Evolutionary conservation across 495 filamentous ascomycete species (phyloP).

Genomic region (Daldinia concentrica): DNA sequence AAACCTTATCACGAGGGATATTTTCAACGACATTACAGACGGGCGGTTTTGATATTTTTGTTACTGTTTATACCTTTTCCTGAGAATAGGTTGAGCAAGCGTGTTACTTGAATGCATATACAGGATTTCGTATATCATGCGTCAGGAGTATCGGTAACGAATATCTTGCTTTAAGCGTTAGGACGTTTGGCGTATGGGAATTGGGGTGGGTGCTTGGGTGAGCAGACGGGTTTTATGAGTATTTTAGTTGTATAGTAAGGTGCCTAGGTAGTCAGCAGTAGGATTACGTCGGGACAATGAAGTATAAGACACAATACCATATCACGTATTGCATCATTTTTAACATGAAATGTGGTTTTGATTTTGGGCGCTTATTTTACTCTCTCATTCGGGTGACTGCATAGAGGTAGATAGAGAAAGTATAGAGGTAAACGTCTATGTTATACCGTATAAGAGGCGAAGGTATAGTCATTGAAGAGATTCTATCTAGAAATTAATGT

Average conservation of each 20-base stretch:
- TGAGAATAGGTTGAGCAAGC: not conserved
- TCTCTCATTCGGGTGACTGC: too few species aligned
- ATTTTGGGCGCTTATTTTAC: not conserved
- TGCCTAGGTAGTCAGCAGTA: not conserved
- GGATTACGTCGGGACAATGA: not conserved
- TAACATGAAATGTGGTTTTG: not conserved
- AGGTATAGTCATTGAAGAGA: too few species aligned
- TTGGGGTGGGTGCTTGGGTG: not conserved
- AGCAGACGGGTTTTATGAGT: slow-evolving; percentile 11
- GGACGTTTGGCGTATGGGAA: slow-evolving; percentile 11
- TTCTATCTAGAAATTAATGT: too few species aligned
- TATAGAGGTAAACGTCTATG: not conserved
- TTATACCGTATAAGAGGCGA: not conserved
- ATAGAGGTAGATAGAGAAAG: too few species aligned
- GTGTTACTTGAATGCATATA: not conserved
- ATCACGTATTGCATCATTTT: not conserved
- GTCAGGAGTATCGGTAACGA: slow-evolving; percentile 1
- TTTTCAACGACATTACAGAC: slow-evolving; percentile 58
- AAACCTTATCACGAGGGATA: slow-evolving; percentile 57
- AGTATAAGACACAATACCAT: not conserved
- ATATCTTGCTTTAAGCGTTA: slow-evolving; percentile 9
- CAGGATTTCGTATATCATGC: slow-evolving; percentile 3
- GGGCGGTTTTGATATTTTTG: slow-evolving; percentile 42
- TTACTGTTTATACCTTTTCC: not conserved
- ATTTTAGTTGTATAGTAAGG: not conserved